A percentile compares a stretch with the other conserved stretches of the same genome.
phyloP scores from a whole-genome alignment of 2,329 filamentous ascomycete species.

The Graphilbum fragrans region DNA sequence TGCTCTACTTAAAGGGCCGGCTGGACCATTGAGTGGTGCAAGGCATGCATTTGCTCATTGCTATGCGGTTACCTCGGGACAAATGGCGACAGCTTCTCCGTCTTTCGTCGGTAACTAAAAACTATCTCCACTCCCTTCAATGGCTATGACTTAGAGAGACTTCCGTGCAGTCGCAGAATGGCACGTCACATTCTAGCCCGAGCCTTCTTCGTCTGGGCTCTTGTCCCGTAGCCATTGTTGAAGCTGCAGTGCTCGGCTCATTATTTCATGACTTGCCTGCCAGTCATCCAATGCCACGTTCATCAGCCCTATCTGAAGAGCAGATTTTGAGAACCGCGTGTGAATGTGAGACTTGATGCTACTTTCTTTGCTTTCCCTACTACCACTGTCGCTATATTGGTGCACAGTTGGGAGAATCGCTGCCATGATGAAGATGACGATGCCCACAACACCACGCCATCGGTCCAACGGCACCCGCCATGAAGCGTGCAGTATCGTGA shows the following conservation, averaged over 20 bases:
- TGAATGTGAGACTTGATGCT: constrained; percentile 4
- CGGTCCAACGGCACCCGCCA: constrained; percentile 28
- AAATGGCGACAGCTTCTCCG: no score
- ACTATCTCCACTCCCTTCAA: no score
- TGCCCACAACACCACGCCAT: constrained; percentile 29
- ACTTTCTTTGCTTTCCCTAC: not conserved
- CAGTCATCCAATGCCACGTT: not conserved
- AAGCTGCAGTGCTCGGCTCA: not conserved
- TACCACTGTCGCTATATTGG: constrained; percentile 1
- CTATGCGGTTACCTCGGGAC: no score
- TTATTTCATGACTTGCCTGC: not conserved
- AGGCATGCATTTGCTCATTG: no score
- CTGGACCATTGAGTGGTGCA: no score
- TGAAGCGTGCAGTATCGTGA: constrained; percentile 25
- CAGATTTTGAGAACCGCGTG: constrained; percentile 6
- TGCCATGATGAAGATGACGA: constrained; percentile 30
- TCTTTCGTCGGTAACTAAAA: no score
- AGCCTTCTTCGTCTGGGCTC: no score
- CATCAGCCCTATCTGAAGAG: not conserved
- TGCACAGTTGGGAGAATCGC: constrained; percentile 24
- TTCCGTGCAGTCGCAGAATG: no score
- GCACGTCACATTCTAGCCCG: no score
- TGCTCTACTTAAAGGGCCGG: no score
- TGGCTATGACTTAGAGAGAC: no score
- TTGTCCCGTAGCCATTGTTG: not conserved